Conservation (phyloP, 306 rosid species). For the Mimosa bimucronata region DNA sequence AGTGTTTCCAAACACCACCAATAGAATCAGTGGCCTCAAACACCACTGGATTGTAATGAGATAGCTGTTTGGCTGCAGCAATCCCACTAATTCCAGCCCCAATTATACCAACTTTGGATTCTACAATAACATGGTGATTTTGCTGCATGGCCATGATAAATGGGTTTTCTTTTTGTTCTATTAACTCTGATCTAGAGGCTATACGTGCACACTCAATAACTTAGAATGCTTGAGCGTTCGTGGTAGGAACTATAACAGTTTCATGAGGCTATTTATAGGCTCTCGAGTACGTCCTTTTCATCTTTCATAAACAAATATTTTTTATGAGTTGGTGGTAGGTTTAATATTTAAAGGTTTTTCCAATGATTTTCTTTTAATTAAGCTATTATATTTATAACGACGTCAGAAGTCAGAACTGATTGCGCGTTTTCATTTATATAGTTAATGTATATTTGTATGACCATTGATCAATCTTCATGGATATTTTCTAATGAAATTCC, state of each 20-base stretch:
- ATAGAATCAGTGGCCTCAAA: conserved; percentile 62
- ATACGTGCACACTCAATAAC: not conserved
- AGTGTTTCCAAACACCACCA: conserved; percentile 81
- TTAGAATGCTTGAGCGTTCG: not conserved
- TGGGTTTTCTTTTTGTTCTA: not conserved
- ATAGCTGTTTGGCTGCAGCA: conserved; percentile 68
- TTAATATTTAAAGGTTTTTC: not conserved
- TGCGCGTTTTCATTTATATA: not conserved
- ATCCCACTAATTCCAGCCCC: conserved; percentile 80
- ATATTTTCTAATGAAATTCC: not conserved
- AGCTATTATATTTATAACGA: not conserved
- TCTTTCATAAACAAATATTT: not conserved
- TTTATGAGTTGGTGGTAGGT: not conserved
- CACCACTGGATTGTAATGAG: conserved; percentile 48
- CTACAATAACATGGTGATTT: conserved; percentile 17
- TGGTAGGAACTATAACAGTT: not conserved
- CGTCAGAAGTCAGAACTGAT: not conserved
- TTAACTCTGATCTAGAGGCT: not conserved
- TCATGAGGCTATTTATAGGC: not conserved
- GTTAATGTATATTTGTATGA: not conserved
- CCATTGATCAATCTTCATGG: not conserved
- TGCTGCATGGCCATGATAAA: conserved; percentile 5
- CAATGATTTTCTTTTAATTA: not conserved
- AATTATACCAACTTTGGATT: conserved; percentile 56
- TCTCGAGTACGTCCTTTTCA: not conserved